A percentile compares a stretch with the other conserved stretches of the same genome.
Evolutionary conservation across 495 filamentous ascomycete genomes (phyloP).

Genomic region (Cairneyella variabilis): DNA sequence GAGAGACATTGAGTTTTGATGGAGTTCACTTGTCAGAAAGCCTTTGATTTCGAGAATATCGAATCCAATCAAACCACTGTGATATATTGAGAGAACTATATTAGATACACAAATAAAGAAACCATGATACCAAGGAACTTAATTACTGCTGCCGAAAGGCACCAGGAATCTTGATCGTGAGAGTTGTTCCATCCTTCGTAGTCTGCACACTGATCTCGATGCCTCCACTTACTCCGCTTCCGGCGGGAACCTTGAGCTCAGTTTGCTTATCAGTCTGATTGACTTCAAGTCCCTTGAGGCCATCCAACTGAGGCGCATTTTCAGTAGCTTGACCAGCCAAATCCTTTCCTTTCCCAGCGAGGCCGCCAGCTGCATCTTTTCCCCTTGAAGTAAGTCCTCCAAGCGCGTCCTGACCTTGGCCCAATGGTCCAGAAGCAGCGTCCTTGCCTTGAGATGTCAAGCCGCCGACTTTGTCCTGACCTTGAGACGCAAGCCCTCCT

Average conservation of each 20-base stretch:
- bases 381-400: constrained; percentile 5
- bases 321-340: too few species aligned
- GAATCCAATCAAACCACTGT: too few species aligned
- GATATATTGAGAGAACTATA: too few species aligned
- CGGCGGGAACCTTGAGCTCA: neutral
- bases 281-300: constrained; percentile 23
- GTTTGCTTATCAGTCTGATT: constrained; percentile 5
- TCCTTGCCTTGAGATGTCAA: constrained; percentile 6
- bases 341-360: constrained; percentile 25
- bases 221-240: neutral
- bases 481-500: neutral
- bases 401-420: neutral
- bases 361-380: constrained; percentile 26
- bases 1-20: too few species aligned
- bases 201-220: constrained; percentile 20
- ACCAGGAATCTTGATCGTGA: constrained; percentile 18
- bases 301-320: too few species aligned
- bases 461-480: neutral
- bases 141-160: constrained; percentile 8
- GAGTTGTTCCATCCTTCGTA: constrained; percentile 19
- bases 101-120: neutral
- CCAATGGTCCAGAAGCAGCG: neutral
- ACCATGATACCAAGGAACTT: too few species aligned
- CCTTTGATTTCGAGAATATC: too few species aligned
- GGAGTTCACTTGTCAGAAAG: too few species aligned